A percentile compares a stretch with the other conserved stretches of the same genome.
phyloP scores from a whole-genome alignment of 768 basidiomycete species.

The Pleurotus pulmonarius region DNA sequence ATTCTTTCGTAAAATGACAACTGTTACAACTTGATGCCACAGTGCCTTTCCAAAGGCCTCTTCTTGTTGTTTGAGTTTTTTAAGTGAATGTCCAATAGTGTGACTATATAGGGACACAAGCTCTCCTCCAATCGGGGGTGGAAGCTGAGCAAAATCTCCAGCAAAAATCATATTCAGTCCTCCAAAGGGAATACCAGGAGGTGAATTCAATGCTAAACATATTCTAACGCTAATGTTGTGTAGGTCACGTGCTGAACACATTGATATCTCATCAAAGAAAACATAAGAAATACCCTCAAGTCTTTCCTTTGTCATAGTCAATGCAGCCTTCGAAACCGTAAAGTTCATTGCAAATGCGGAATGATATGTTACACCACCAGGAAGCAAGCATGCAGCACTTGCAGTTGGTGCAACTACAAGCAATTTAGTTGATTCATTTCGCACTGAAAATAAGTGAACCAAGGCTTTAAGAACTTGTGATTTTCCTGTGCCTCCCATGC shows the following conservation, averaged over 20 bases:
- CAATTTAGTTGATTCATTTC: slow-evolving; percentile 23
- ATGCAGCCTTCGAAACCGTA: neutral
- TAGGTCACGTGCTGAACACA: slow-evolving; percentile 29
- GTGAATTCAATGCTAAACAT: slow-evolving; percentile 13
- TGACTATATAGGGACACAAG: slow-evolving; percentile 14
- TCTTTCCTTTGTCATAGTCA: slow-evolving; percentile 2
- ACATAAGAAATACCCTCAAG: slow-evolving; percentile 27
- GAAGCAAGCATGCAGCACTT: slow-evolving; percentile 18
- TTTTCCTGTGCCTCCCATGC: slow-evolving; percentile 31
- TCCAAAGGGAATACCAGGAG: slow-evolving; percentile 20
- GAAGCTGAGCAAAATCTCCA: slow-evolving; percentile 31
- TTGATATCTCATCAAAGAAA: slow-evolving; percentile 39
- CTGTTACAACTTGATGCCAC: slow-evolving; percentile 27
- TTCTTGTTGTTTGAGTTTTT: slow-evolving; percentile 10
- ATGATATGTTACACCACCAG: slow-evolving; percentile 20
- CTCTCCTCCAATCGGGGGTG: slow-evolving; percentile 18
- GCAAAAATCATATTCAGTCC: slow-evolving; percentile 29
- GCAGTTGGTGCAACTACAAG: slow-evolving; percentile 24
- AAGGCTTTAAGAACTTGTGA: slow-evolving; percentile 26
- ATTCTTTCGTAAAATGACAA: slow-evolving; percentile 29
- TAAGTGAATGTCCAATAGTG: slow-evolving; percentile 1
- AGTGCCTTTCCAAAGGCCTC: slow-evolving; percentile 21
- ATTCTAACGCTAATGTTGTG: slow-evolving; percentile 25
- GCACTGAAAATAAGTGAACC: slow-evolving; percentile 16
- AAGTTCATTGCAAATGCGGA: slow-evolving; percentile 9